phyloP scores from a whole-genome alignment of 2,329 filamentous ascomycete species.

The Hortaea werneckii region DNA sequence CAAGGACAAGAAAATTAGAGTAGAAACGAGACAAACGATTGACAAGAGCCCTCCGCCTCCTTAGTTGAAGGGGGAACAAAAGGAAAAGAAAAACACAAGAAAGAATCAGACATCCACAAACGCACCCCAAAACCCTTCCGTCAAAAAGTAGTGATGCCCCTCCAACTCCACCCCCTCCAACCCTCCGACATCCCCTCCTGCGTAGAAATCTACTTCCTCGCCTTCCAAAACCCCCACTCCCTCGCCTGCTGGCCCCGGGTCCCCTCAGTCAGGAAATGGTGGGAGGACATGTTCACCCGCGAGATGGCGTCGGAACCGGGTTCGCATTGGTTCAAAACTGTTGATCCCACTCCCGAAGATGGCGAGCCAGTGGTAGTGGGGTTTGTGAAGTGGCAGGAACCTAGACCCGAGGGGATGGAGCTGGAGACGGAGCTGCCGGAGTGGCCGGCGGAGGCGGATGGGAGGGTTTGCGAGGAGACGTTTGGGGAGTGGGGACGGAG shows the following conservation, averaged over 20 bases:
- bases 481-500: slow-evolving; percentile 18
- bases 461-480: slow-evolving; percentile 14
- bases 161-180: slow-evolving; percentile 11
- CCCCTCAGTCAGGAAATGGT: slow-evolving; percentile 14
- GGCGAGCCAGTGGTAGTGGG: slow-evolving; percentile 13
- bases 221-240: slow-evolving; percentile 21
- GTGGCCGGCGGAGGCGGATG: slow-evolving; percentile 18
- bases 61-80: too few species aligned
- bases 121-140: too few species aligned
- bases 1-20: too few species aligned
- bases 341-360: too few species aligned
- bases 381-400: slow-evolving; percentile 18
- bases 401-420: slow-evolving; percentile 9
- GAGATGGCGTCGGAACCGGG: slow-evolving; percentile 13
- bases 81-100: too few species aligned
- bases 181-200: slow-evolving; percentile 10
- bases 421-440: slow-evolving; percentile 7
- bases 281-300: slow-evolving; percentile 14
- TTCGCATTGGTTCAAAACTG: slow-evolving; percentile 18
- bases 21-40: too few species aligned
- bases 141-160: too few species aligned
- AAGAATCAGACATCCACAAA: too few species aligned
- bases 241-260: slow-evolving; percentile 19
- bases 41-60: too few species aligned
- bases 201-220: slow-evolving; percentile 17